Evolutionary conservation across 768 basidiomycete genomes (phyloP).

Genomic region (Suillus paluster): DNA sequence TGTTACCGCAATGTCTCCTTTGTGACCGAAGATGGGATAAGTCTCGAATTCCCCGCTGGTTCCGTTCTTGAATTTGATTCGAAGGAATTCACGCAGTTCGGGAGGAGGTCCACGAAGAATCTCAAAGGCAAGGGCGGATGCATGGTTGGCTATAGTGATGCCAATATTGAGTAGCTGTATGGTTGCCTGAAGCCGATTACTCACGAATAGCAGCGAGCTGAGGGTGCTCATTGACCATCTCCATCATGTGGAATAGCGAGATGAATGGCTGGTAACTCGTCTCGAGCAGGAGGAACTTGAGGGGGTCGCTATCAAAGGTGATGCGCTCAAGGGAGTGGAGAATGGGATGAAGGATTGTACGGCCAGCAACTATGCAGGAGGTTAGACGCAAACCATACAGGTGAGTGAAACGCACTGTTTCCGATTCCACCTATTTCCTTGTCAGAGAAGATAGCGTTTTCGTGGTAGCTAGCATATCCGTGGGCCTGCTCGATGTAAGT

Average conservation of each 20-base stretch:
- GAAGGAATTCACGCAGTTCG: slow-evolving; percentile 77
- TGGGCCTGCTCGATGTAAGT: slow-evolving; percentile 75
- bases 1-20: slow-evolving; percentile 74
- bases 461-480: slow-evolving; percentile 76
- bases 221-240: slow-evolving; percentile 54
- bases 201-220: slow-evolving; percentile 65
- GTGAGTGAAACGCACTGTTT: slow-evolving; percentile 59
- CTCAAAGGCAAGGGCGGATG: slow-evolving; percentile 75
- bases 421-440: slow-evolving; percentile 65
- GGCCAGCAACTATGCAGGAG: slow-evolving; percentile 67
- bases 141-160: slow-evolving; percentile 59
- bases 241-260: slow-evolving; percentile 80
- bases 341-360: slow-evolving; percentile 74
- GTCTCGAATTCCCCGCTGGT: slow-evolving; percentile 63
- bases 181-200: slow-evolving; percentile 30
- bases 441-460: slow-evolving; percentile 74
- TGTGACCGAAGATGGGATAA: slow-evolving; percentile 71
- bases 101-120: slow-evolving; percentile 76
- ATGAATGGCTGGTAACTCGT: slow-evolving; percentile 89
- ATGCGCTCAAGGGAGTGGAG: slow-evolving; percentile 75
- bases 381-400: not conserved
- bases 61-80: slow-evolving; percentile 84
- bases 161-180: not conserved
- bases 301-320: slow-evolving; percentile 75
- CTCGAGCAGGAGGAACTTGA: slow-evolving; percentile 76